A percentile compares a stretch with the other conserved stretches of the same genome.
Conservation (phyloP, 2,329 filamentous ascomycete genomes). For the Sarocladium oryzae region DNA sequence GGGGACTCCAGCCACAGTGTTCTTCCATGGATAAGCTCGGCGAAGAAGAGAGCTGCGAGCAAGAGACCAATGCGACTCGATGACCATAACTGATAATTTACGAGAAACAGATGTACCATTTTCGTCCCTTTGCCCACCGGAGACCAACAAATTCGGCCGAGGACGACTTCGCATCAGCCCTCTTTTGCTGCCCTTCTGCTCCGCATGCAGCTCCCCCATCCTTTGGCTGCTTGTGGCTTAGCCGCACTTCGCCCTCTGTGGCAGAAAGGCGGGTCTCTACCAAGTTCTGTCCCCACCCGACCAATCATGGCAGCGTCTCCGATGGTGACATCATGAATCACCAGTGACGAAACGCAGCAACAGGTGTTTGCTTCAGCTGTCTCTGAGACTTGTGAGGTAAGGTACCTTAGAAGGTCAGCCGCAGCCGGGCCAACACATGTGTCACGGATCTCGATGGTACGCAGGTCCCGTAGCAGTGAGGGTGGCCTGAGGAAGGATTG, state of each 20-base stretch:
- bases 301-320: not conserved
- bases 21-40: too few species aligned
- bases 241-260: not conserved
- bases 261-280: slow-evolving; percentile 6
- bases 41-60: too few species aligned
- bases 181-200: not conserved
- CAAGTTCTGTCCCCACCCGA: not conserved
- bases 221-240: slow-evolving; percentile 7
- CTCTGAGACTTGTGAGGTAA: too few species aligned
- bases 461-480: not conserved
- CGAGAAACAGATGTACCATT: too few species aligned
- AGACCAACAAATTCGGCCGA: too few species aligned
- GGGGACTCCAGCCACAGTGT: slow-evolving; percentile 6
- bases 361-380: too few species aligned
- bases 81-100: too few species aligned
- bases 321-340: slow-evolving; percentile 19
- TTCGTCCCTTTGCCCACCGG: too few species aligned
- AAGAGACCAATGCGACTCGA: too few species aligned
- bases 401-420: slow-evolving; percentile 4
- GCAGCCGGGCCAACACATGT: slow-evolving; percentile 4
- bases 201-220: slow-evolving; percentile 1
- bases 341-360: slow-evolving; percentile 7
- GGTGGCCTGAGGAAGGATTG: slow-evolving; percentile 7
- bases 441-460: slow-evolving; percentile 9
- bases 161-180: too few species aligned